These are phyloP conservation scores for Phylloporus sp. DNA, from an alignment of 768 basidiomycete genomes.

Conservation along the genomic window DNA sequence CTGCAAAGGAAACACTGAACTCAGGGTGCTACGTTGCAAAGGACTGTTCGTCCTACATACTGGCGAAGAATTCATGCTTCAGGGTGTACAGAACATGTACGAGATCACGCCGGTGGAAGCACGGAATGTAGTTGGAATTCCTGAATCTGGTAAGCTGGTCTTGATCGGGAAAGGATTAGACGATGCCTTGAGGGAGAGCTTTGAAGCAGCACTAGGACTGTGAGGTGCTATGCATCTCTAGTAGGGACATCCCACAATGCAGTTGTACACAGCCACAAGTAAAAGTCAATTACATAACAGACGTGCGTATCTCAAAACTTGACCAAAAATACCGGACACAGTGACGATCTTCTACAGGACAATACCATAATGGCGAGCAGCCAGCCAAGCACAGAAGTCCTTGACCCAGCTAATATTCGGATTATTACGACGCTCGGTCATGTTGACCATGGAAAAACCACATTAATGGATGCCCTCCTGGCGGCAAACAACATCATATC, in stretches of 20 bases:
- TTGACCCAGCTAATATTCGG: slow-evolving; percentile 48
- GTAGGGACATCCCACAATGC: not conserved
- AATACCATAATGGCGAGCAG: slow-evolving; percentile 21
- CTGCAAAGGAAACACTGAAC: slow-evolving; percentile 9
- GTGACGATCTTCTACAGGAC: not conserved
- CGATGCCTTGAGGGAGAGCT: slow-evolving; percentile 48
- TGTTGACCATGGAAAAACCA: slow-evolving; percentile 96
- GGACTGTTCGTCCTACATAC: slow-evolving; percentile 59
- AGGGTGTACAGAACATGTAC: slow-evolving; percentile 89
- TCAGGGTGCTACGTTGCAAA: slow-evolving; percentile 83
- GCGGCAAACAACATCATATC: slow-evolving; percentile 99
- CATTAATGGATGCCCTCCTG: slow-evolving; percentile 89
- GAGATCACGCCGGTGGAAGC: slow-evolving; percentile 56
- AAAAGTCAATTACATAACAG: too few relatives aligned
- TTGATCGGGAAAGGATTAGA: slow-evolving; percentile 81
- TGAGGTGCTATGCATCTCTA: not conserved
- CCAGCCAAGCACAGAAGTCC: slow-evolving; percentile 12
- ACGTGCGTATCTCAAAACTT: too few relatives aligned
- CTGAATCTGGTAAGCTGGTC: slow-evolving; percentile 72
- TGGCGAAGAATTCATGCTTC: slow-evolving; percentile 68
- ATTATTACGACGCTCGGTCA: slow-evolving; percentile 85
- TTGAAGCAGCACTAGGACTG: slow-evolving; percentile 31
- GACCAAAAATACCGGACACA: not conserved
- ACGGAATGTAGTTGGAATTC: slow-evolving; percentile 41
- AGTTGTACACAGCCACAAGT: too few relatives aligned